Evolutionary conservation across 2,329 filamentous ascomycete species (phyloP).

Genomic region (Xylogone sp.): DNA sequence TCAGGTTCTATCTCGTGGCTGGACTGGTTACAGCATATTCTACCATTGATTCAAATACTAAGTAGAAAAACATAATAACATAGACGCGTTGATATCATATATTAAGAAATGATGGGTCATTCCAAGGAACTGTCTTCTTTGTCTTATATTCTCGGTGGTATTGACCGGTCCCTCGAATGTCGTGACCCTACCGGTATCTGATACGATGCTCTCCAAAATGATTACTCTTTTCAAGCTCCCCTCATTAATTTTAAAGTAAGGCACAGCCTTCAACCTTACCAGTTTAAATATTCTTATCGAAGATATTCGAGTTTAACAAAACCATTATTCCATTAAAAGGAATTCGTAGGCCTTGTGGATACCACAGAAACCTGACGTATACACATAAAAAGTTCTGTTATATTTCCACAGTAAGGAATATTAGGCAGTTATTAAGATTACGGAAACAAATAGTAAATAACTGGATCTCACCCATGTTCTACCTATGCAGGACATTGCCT

Average conservation of each 20-base stretch:
- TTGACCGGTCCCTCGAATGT: not conserved
- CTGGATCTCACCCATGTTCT: not conserved
- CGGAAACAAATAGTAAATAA: constrained; percentile 34
- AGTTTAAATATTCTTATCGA: not conserved
- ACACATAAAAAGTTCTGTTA: constrained; percentile 30
- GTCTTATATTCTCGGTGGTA: not conserved
- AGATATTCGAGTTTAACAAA: not conserved
- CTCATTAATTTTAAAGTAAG: not conserved
- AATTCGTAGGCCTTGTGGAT: not conserved
- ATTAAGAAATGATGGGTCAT: not conserved
- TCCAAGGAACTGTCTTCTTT: not conserved
- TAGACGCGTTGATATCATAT: not conserved
- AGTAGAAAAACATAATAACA: not conserved
- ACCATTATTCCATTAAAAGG: not conserved
- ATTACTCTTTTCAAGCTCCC: not conserved
- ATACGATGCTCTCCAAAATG: not conserved
- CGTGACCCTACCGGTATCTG: not conserved
- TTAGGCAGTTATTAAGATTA: constrained; percentile 38
- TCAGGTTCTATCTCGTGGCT: not conserved
- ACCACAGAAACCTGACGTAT: not conserved
- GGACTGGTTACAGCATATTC: not conserved
- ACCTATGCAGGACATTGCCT: not conserved
- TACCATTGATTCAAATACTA: not conserved
- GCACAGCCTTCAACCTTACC: not conserved
- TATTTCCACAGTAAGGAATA: constrained; percentile 51